These are phyloP conservation scores for Phytophthora megakarya DNA, from an alignment of 352 stramenopile species.

Conservation along the genomic window DNA sequence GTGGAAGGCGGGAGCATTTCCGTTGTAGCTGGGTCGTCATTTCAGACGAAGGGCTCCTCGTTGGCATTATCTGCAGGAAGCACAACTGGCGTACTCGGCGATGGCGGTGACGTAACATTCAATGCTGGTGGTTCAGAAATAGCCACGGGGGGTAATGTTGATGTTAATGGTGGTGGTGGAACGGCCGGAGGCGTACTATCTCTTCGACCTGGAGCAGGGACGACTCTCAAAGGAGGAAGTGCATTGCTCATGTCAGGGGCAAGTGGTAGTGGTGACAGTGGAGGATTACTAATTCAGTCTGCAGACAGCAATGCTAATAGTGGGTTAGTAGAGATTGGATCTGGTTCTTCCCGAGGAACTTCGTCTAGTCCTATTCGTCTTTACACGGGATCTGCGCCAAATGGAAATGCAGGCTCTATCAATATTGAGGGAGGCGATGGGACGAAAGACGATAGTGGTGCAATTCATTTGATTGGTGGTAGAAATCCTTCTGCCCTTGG, in stretches of 20 bases:
- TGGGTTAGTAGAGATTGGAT: conserved; percentile 36
- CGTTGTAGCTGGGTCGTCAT: conserved; percentile 27
- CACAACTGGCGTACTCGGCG: conserved; percentile 25
- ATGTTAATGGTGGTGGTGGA: conserved; percentile 28
- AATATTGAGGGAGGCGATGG: conserved; percentile 36
- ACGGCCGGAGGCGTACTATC: conserved; percentile 27
- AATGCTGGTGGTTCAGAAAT: conserved; percentile 25
- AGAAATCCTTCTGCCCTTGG: conserved; percentile 23
- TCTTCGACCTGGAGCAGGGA: conserved; percentile 33
- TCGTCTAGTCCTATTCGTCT: conserved; percentile 37
- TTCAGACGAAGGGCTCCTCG: conserved; percentile 20
- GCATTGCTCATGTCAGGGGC: conserved; percentile 28
- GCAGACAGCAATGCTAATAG: conserved; percentile 28
- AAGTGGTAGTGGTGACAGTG: conserved; percentile 31
- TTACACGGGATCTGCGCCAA: conserved; percentile 30
- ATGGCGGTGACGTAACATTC: conserved; percentile 33
- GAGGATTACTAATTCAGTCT: conserved; percentile 33
- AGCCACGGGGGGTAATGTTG: conserved; percentile 21
- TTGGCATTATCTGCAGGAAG: conserved; percentile 21
- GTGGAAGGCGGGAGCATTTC: conserved; percentile 28
- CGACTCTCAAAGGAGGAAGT: conserved; percentile 30
- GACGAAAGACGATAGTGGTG: conserved; percentile 11
- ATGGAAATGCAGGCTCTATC: conserved; percentile 38
- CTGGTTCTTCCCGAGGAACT: conserved; percentile 26
- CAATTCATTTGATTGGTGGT: conserved; percentile 28